A percentile compares a stretch with the other conserved stretches of the same genome.
phyloP scores from a whole-genome alignment of 805 yeast species.

The Zygosaccharomyces kombuchaensis region DNA sequence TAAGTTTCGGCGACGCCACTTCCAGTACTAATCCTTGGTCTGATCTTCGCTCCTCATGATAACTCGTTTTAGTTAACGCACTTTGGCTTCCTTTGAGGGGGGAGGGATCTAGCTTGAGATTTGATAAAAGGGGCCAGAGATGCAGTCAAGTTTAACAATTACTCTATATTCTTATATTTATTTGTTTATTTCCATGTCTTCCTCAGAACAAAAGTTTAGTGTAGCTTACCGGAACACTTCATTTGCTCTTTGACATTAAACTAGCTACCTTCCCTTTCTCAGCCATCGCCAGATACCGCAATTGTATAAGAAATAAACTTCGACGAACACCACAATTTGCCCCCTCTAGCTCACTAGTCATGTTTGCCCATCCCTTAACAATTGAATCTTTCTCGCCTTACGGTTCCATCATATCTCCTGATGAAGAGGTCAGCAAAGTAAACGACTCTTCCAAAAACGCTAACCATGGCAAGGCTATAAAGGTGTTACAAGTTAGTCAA shows the following conservation, averaged over 20 bases:
- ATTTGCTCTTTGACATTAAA: too few relatives aligned
- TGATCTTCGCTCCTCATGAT: not conserved
- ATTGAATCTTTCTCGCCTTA: conserved; percentile 61
- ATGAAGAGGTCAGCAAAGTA: conserved; percentile 50
- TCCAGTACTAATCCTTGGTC: not conserved
- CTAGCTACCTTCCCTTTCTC: too few relatives aligned
- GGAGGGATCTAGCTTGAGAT: too few relatives aligned
- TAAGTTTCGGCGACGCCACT: not conserved
- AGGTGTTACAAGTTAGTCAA: conserved; percentile 69
- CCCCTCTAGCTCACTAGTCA: conserved; percentile 4
- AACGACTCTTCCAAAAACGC: conserved; percentile 47
- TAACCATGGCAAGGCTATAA: conserved; percentile 91
- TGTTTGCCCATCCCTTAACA: conserved; percentile 56
- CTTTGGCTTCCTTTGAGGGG: too few relatives aligned
- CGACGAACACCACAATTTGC: not conserved
- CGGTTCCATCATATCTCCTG: conserved; percentile 77
- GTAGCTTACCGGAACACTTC: too few relatives aligned
- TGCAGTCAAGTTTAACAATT: too few relatives aligned
- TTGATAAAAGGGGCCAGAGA: too few relatives aligned
- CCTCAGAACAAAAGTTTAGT: too few relatives aligned
- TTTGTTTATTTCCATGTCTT: too few relatives aligned
- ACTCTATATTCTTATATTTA: too few relatives aligned
- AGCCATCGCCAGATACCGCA: not conserved
- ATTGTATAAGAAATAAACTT: not conserved
- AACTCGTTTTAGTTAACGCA: not conserved